Base-by-base conservation (phyloP, 306 rosid species). In the Dryas drummondii region DNA sequence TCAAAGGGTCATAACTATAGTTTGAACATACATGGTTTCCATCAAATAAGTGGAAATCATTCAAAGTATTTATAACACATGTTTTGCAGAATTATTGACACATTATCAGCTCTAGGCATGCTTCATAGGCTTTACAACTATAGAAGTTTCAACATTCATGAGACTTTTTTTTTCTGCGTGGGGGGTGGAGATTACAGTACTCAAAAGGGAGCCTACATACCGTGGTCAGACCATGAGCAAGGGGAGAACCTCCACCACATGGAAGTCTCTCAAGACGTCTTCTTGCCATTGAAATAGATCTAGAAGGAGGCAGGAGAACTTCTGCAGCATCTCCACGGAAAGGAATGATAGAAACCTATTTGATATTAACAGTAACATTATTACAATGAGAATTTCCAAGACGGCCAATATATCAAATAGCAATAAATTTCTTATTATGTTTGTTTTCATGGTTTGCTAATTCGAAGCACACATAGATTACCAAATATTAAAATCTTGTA, bases 211-310 rank as follows among this genome's bases (percentile, higher is more conserved):
- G 59, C 79, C 42, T 72, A 82, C 94, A 74, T 78, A 94, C 98
- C 71, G 87, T 87, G 68, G 97, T 88, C 59, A 94, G 97, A 80
- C 98, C 98, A 86, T 94, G 98, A 64, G 98, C 98, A 77, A 94
- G 88, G 73, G 97, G 98, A 63, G 98, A 94, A 70, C 98, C 98
- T 84, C 98, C 98, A 26, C 98, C 93, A 77, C 98, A 91, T 56
- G 98, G 98, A 82, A 94, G 98, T 86, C 96, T 88, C 83, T 94
- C 97, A 44, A 94, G 97, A 72, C 94, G 96, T 76, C 85, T 94
- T 83, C 94, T 88, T 73, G 98, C 98, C 98, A 94, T 94, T 68
- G 98, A 89, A 84, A 94, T 94, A 70, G 98, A 94, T 87, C 98
- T 88, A 51, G 98, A 94, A 75, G 98, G 98, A 79, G 98, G 98